Evolutionary conservation across 768 basidiomycete species (phyloP), one percentile per base, ranked within the genome.

Genomic region (Leucocoprinus leucothites): DNA sequence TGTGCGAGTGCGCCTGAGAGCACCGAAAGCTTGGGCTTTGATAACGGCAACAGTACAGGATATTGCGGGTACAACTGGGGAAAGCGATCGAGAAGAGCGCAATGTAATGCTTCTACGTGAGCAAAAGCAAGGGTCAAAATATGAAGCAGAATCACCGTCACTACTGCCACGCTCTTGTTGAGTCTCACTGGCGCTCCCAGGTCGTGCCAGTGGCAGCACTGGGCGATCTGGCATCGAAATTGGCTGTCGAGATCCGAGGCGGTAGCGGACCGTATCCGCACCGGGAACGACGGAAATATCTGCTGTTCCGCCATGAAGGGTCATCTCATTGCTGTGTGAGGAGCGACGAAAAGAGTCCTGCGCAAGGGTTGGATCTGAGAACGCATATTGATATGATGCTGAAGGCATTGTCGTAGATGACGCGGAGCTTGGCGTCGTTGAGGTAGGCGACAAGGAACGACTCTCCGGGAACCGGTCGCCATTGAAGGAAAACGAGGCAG

Each of bases 1-100:
- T 41, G 86, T 78, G 56, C 91, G 82, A 52, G 90, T 87, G 68
- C 91, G 79, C 49, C 91, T 86, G 60, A 91, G 74, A 18, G 89
- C 89, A 28, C 91, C 91, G 66, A 93, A 94, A 36, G 91, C 86
- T 66, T 93, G 90, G 41, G 91, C 91, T 72, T 93, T 94, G 72
- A 94, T 91, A 55, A 93, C 90, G 51, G 91, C 91, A 45, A 94
- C 81, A 26, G 91, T 93, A 22, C 88, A 87, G 48, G 87, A 90
- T 65, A 91, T 70, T 18, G 73, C 69, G 34, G 79, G 69, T 51
- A 72, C 66, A 57, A 66, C 64, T 41, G 78, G 77, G 9, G 79
- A 80, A 40, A 75, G 73, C 3, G 80, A 80, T 47, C 77, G 77
- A n/a, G 79, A 71, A 63, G 81, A 72, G 24, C 74, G 69, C 51